These are phyloP conservation scores for Abortiporus biennis DNA, from an alignment of 1,284 basidiomycete species.

Conservation along the genomic window DNA sequence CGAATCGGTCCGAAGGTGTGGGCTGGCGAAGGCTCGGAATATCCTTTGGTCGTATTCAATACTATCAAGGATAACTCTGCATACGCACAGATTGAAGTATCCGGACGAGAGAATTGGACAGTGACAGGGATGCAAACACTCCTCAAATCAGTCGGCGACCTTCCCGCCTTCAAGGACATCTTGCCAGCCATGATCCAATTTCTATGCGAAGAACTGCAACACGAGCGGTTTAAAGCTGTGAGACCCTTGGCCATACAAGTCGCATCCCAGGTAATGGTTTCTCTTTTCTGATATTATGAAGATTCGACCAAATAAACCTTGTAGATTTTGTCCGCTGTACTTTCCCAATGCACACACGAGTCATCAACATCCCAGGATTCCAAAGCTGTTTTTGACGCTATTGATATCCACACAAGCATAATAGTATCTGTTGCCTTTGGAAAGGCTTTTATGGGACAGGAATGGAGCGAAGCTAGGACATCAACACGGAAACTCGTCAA, in stretches of 20 bases:
- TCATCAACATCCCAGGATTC: conserved; percentile 24
- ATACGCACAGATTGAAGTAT: conserved; percentile 42
- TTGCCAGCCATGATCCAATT: conserved; percentile 66
- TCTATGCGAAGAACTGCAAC: conserved; percentile 73
- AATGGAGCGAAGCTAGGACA: conserved; percentile 46
- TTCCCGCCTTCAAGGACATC: conserved; percentile 53
- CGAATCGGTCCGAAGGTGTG: conserved; percentile 53
- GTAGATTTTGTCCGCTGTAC: conserved; percentile 17
- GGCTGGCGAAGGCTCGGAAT: conserved; percentile 60
- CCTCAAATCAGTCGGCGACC: conserved; percentile 46
- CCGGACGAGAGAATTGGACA: conserved; percentile 19
- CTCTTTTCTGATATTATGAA: not conserved
- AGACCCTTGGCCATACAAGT: conserved; percentile 54
- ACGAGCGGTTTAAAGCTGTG: conserved; percentile 56
- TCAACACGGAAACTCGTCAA: conserved; percentile 42
- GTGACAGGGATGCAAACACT: conserved; percentile 29
- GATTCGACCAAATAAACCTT: not conserved
- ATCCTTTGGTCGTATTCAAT: conserved; percentile 72
- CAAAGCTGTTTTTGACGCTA: conserved; percentile 29
- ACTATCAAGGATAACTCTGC: conserved; percentile 75
- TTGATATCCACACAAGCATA: conserved; percentile 53
- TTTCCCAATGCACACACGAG: conserved; percentile 13
- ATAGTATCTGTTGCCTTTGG: conserved; percentile 61
- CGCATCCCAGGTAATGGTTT: conserved; percentile 54
- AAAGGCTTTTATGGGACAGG: conserved; percentile 31